Evolutionary conservation across 1,284 basidiomycete genomes (phyloP).

Genomic region (Takashimella tepidaria): DNA sequence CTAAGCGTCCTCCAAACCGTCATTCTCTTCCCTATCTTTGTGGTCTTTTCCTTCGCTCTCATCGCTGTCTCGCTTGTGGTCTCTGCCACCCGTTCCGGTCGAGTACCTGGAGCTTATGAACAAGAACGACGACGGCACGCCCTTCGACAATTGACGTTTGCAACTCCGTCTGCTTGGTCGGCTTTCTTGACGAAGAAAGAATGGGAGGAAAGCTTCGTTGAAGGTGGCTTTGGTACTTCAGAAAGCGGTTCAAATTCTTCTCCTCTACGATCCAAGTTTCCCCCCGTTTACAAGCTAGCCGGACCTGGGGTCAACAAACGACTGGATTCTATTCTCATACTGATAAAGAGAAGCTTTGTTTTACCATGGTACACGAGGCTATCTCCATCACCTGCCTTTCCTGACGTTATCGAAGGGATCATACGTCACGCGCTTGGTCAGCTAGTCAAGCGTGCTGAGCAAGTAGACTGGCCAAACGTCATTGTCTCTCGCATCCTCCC

Average conservation of each 20-base stretch:
- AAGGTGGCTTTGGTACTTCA: background rate
- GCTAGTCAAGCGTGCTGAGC: constrained; percentile 55
- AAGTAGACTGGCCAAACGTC: constrained; percentile 69
- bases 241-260: background rate
- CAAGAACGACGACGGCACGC: constrained; percentile 43
- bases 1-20: constrained; percentile 17
- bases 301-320: constrained; percentile 53
- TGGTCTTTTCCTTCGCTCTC: constrained; percentile 50
- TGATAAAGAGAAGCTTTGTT: constrained; percentile 77
- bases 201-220: constrained; percentile 58
- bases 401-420: constrained; percentile 70
- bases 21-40: constrained; percentile 15
- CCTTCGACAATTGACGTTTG: constrained; percentile 69
- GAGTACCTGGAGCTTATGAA: background rate
- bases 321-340: constrained; percentile 69
- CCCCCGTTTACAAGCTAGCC: background rate
- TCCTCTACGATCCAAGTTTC: background rate
- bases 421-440: constrained; percentile 64
- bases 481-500: constrained; percentile 80
- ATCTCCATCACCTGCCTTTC: constrained; percentile 80
- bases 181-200: constrained; percentile 72
- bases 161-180: constrained; percentile 86
- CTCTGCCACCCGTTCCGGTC: constrained; percentile 2
- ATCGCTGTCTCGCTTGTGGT: constrained; percentile 52
- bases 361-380: constrained; percentile 76